Base-by-base conservation (phyloP, 768 basidiomycete genomes). In the Leccinum subtestaceum region DNA sequence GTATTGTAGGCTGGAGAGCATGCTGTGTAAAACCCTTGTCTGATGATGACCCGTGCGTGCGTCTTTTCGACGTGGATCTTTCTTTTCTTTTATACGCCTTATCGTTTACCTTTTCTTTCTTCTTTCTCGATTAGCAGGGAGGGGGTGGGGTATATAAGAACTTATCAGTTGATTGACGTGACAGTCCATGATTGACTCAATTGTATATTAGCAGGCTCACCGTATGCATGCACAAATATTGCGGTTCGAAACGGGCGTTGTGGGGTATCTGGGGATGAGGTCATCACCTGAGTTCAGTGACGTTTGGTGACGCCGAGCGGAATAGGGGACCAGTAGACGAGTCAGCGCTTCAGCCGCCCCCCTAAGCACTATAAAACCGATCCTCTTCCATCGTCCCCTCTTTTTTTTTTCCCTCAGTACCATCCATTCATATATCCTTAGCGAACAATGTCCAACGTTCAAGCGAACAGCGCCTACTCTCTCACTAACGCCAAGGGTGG, bases 1-100 rank as follows among this genome's bases (percentile, higher is more conserved):
- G 74, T 93, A 85, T 71, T 85, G 83, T 75, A 78, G 92, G 45
- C 73, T 94, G 63, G 92, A 94, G 74, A 81, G 84, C 11, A 87
- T 93, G 82, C 72, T 93, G 53, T 81, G 87, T 63, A 92, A 91
- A 66, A 75, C 75, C 8, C 74, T 83, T 57, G 81, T 83, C 11
- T 82, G 60, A 70, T 45, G 12, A 17, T 17, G 23, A 25, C 6
- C 47, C 11, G 19, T 47, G 40, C 47, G 32, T 52, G 25, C 32
- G 13, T 6, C 36, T 17, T 12, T 27, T 36, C 4, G 46, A n/a
- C n/a, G 2, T 23, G 21, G 27, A 27, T 36, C 50, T 21, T 25
- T 31, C 38, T 29, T 36, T 17, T n/a, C 10, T 40, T 23, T 6
- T 19, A 45, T 45, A 45, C 19, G 19, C 2, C 10, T 43, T 4